phyloP scores from a whole-genome alignment of 345 rosid genomes.

The Leavenworthia alabamica region DNA sequence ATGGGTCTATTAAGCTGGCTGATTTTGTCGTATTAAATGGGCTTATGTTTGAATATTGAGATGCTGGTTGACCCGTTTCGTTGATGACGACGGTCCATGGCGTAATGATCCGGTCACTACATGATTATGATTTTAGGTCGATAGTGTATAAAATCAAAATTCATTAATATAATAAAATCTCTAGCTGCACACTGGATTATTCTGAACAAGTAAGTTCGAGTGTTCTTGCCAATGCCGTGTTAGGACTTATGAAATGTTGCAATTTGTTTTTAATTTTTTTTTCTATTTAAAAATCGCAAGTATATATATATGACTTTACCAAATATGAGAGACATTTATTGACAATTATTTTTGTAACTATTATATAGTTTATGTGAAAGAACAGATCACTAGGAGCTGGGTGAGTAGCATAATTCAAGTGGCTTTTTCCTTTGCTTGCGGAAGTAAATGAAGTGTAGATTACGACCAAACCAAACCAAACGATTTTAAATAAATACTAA shows the following conservation, averaged over 20 bases:
- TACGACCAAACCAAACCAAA: background rate
- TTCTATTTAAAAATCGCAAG: background rate
- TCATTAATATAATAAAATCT: background rate
- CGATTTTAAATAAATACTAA: background rate
- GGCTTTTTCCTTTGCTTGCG: conserved; percentile 36
- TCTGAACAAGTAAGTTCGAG: background rate
- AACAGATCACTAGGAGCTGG: conserved; percentile 28
- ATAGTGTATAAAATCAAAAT: background rate
- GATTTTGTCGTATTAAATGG: background rate
- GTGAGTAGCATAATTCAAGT: conserved; percentile 27
- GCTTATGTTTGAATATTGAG: background rate
- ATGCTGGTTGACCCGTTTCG: background rate
- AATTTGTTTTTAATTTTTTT: background rate
- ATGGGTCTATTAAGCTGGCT: background rate
- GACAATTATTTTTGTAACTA: background rate
- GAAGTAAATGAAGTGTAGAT: conserved; percentile 26
- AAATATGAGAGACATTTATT: conserved; percentile 7
- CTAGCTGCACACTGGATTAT: background rate
- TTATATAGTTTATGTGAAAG: background rate
- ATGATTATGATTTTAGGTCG: background rate
- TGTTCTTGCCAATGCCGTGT: background rate
- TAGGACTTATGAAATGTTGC: background rate
- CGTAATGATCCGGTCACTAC: background rate
- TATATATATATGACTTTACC: background rate
- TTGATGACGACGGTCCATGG: background rate